Base-by-base conservation (phyloP, 225 moss, liverwort and hornwort species). In the Polytrichum commune region DNA sequence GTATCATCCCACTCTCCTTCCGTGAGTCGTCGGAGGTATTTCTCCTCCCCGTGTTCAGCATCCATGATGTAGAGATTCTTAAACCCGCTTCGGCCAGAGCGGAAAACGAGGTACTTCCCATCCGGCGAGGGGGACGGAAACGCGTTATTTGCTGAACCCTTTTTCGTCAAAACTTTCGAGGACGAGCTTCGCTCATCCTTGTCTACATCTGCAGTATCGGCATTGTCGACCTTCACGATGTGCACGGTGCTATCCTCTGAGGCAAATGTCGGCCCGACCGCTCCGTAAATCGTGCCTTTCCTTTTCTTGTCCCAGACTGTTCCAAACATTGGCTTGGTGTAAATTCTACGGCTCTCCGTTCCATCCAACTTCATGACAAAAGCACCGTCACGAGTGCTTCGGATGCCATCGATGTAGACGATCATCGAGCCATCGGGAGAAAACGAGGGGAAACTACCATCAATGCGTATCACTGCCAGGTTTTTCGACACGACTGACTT, bases 21-120 rank as follows among this genome's bases (percentile, higher is more conserved):
- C 2, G 88, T 88, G 55, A 88, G 71, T 25, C 73, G 85, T 18
- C 69, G 56, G 28, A 82, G 58, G 30, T 54, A 67, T 1, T 54
- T 55, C 63, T 69, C 80, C 58, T 85, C 82, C 26, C 85, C 88
- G 6, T 80, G 27, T 3, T 73, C 70, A 18, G 82, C 76, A 64
- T 85, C 82, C 85, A 82, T 82, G 56, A 85, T 78, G 65, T 82
- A 88, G 26, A 88, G 68, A 64, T 88, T 88, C 71, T 85, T 88
- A 55, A 73, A 60, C 1, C 88, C 88, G 0, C 56, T 65, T 27
- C 85, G 79, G 20, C 82, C 85, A 2, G 85, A 88, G 22, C 82
- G 72, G 64, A 88, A 88, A 19, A 88, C 85, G 23, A 88, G n/a
- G 30, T 61, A 35, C 54, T 64, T 76, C 18, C 82, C 82, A 62